These are phyloP conservation scores for Haplosporangium sp. DNA, from an alignment of 371 early-diverging fungal species.

Conservation along the genomic window DNA sequence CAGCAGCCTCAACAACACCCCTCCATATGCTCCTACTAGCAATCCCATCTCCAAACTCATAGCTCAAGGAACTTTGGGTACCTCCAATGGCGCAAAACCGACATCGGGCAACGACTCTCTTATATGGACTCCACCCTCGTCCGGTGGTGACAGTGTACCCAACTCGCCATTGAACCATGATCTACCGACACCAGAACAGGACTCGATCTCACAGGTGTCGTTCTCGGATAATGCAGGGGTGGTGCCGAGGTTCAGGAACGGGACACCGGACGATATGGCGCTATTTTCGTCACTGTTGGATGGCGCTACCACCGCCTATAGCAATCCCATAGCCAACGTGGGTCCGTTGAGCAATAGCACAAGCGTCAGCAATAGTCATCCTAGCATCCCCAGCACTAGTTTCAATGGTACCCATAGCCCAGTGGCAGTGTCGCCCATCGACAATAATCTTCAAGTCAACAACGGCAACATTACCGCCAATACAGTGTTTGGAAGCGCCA, in stretches of 20 bases:
- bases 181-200: slow-evolving; percentile 30
- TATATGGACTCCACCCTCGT: slow-evolving; percentile 59
- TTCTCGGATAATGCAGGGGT: slow-evolving; percentile 32
- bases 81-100: no score
- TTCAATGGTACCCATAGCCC: no score
- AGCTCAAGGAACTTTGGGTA: no score
- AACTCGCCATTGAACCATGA: slow-evolving; percentile 36
- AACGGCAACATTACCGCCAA: no score
- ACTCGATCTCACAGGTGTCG: slow-evolving; percentile 6
- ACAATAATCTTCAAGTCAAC: no score
- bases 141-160: slow-evolving; percentile 49
- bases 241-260: slow-evolving; percentile 24
- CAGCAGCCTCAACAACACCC: no score
- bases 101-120: no score
- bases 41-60: no score
- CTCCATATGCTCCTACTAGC: no score
- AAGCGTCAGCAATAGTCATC: slow-evolving; percentile 7
- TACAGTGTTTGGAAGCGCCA: slow-evolving; percentile 10
- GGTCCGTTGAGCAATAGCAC: slow-evolving; percentile 2
- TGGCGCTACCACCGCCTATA: slow-evolving; percentile 17
- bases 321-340: not conserved
- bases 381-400: slow-evolving; percentile 1
- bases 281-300: slow-evolving; percentile 27
- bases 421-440: not conserved
- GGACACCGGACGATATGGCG: slow-evolving; percentile 23